phyloP scores from a whole-genome alignment of 2,329 filamentous ascomycete species.

The Alternaria viburni region DNA sequence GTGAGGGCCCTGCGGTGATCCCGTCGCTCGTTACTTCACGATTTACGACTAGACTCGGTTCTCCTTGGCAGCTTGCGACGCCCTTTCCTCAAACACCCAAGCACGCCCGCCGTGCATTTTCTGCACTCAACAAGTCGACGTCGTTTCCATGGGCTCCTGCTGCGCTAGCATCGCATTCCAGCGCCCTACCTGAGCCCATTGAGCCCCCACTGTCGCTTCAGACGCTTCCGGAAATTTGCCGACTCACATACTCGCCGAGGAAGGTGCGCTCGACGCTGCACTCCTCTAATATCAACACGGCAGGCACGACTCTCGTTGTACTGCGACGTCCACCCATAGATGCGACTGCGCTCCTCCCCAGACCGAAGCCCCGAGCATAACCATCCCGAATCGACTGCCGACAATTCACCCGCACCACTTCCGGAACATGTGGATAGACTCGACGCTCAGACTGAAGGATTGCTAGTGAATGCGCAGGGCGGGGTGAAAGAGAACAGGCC shows the following conservation, averaged over 20 bases:
- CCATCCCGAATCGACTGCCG: conserved; percentile 13
- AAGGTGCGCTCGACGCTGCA: conserved; percentile 5
- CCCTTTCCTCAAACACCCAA: conserved; percentile 16
- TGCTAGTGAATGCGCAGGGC: conserved; percentile 12
- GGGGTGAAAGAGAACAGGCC: conserved; percentile 6
- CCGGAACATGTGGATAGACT: conserved; percentile 23
- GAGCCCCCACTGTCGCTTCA: conserved; percentile 12
- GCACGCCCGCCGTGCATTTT: conserved; percentile 7
- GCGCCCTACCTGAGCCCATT: not conserved
- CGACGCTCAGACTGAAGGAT: conserved; percentile 11
- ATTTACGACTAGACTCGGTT: conserved; percentile 16
- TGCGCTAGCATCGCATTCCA: not conserved
- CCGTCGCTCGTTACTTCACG: conserved; percentile 21
- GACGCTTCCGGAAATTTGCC: not conserved
- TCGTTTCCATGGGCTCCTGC: not conserved
- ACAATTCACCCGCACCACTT: conserved; percentile 3
- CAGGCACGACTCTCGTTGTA: conserved; percentile 3
- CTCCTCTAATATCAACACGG: not conserved
- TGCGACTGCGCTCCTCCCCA: conserved; percentile 12
- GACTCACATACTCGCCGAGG: not conserved
- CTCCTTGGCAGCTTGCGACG: conserved; percentile 32
- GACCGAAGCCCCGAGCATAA: conserved; percentile 11
- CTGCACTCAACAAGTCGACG: conserved; percentile 4
- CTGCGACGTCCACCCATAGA: conserved; percentile 8
- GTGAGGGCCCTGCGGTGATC: conserved; percentile 10